These are phyloP conservation scores for Candida sonorensis DNA, from an alignment of 805 yeast genomes.

Conservation along the genomic window DNA sequence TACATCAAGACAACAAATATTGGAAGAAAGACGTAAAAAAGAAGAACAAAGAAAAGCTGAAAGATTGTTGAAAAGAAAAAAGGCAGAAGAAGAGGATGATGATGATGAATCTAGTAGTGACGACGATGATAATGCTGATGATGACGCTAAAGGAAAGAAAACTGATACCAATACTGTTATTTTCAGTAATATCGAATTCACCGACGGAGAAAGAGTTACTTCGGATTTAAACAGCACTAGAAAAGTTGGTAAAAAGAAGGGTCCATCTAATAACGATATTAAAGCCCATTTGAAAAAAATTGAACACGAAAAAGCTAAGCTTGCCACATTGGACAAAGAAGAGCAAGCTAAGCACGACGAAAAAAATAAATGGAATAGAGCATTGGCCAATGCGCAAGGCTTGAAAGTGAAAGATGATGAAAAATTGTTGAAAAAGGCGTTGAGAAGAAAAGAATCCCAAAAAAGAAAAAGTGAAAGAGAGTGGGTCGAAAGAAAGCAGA, in stretches of 20 bases:
- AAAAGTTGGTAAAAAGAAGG: constrained; percentile 58
- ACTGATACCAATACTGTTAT: constrained; percentile 40
- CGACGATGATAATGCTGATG: constrained; percentile 29
- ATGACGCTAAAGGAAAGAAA: constrained; percentile 27
- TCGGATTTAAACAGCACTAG: constrained; percentile 60
- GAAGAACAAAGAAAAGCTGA: constrained; percentile 30
- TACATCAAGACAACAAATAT: constrained; percentile 71
- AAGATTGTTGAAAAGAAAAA: constrained; percentile 18
- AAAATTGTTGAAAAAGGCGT: constrained; percentile 73
- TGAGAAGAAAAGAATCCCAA: constrained; percentile 74
- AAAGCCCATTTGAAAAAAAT: constrained; percentile 73
- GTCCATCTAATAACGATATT: constrained; percentile 79
- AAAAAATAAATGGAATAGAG: constrained; percentile 79
- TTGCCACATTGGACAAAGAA: constrained; percentile 52
- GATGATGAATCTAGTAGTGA: constrained; percentile 36
- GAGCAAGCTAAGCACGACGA: constrained; percentile 56
- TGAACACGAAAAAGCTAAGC: constrained; percentile 64
- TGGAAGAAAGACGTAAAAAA: constrained; percentile 55
- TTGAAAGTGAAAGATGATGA: constrained; percentile 86
- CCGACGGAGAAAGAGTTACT: constrained; percentile 74
- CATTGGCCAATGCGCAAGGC: constrained; percentile 85
- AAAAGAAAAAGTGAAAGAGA: constrained; percentile 84
- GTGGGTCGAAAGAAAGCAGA: constrained; percentile 86
- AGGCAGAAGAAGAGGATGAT: constrained; percentile 30
- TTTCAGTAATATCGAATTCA: constrained; percentile 76